Conservation (phyloP, 225 moss, liverwort and hornwort genomes). For the Antitrichia curtipendula region DNA sequence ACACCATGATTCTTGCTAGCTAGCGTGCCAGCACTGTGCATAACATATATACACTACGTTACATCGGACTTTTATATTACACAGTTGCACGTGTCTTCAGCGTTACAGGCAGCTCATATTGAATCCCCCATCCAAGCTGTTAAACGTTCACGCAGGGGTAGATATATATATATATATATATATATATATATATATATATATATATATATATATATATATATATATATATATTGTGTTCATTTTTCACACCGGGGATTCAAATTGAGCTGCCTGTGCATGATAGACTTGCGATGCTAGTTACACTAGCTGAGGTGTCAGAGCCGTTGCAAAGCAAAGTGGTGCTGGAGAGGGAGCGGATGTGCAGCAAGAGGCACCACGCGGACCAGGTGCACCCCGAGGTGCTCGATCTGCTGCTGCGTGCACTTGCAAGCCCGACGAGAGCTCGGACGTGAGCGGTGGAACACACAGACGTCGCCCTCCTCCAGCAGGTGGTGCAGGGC, state of each 20-base stretch:
- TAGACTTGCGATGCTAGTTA: background rate
- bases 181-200: no score
- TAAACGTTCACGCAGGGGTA: background rate
- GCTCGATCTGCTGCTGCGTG: background rate
- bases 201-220: no score
- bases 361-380: background rate
- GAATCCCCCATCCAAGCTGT: background rate
- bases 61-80: background rate
- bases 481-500: background rate
- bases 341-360: background rate
- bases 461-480: background rate
- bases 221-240: no score
- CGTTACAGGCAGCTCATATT: background rate
- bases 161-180: fast-evolving
- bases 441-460: background rate
- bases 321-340: background rate
- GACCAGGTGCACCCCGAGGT: background rate
- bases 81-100: background rate
- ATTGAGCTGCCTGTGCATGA: background rate
- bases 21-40: background rate
- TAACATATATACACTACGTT: background rate
- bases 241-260: no score
- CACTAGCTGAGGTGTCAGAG: no score
- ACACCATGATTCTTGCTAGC: background rate
- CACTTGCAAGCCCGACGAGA: background rate